Percentiles rank a stretch among this genome's conserved stretches.
phyloP scores from a whole-genome alignment of 306 rosid species.

The Rosa chinensis region DNA sequence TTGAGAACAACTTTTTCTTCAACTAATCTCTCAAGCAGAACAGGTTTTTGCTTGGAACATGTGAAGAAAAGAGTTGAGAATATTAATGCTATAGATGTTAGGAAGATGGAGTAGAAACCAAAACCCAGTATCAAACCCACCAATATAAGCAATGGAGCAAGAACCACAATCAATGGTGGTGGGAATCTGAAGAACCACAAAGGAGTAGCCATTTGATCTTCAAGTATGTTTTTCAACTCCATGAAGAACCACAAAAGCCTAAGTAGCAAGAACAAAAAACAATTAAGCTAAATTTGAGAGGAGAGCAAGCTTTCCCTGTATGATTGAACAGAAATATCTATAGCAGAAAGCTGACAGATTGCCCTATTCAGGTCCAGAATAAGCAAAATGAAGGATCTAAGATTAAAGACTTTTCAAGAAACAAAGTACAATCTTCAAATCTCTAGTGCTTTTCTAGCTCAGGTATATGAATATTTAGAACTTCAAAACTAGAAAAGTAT shows the following conservation, averaged over 20 bases:
- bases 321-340: neutral
- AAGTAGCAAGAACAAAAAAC: conserved; percentile 19
- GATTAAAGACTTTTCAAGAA: neutral
- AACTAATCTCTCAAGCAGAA: conserved; percentile 14
- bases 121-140: conserved; percentile 42
- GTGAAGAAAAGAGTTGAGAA: conserved; percentile 43
- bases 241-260: conserved; percentile 37
- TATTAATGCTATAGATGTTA: conserved; percentile 42
- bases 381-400: conserved; percentile 6
- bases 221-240: conserved; percentile 46
- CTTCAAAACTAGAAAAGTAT: neutral
- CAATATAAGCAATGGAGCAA: conserved; percentile 43
- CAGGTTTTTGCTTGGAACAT: conserved; percentile 35
- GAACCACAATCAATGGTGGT: conserved; percentile 49
- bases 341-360: conserved; percentile 15
- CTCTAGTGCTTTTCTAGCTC: neutral
- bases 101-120: conserved; percentile 42
- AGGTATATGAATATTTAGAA: neutral
- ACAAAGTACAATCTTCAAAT: neutral
- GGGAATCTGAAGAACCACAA: conserved; percentile 51
- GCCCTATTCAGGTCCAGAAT: neutral
- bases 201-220: conserved; percentile 56
- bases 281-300: conserved; percentile 3
- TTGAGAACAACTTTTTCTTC: conserved; percentile 15
- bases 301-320: conserved; percentile 19